phyloP scores from a whole-genome alignment of 306 rosid species.

The Pyrus betulifolia region DNA sequence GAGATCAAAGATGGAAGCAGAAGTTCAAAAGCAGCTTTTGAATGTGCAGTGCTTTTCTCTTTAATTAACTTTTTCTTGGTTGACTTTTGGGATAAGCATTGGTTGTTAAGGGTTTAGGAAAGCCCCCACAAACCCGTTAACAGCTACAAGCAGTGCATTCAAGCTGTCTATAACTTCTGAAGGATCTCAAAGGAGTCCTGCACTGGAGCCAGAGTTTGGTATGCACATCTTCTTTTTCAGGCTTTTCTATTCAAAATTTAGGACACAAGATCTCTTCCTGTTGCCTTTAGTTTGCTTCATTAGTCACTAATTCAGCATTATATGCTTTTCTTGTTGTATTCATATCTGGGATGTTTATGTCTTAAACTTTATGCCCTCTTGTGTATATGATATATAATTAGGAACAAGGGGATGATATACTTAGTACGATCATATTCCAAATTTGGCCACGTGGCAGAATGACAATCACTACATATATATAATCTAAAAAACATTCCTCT shows the following conservation, averaged over 20 bases:
- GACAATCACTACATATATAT: too few relatives aligned
- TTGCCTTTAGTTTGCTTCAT: constrained; percentile 5
- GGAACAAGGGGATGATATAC: background rate
- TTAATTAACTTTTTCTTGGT: background rate
- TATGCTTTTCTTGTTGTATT: background rate
- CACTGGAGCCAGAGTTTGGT: constrained; percentile 3
- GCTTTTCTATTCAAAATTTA: constrained; percentile 8
- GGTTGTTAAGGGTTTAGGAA: constrained; percentile 29
- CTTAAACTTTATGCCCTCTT: background rate
- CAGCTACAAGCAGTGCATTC: constrained; percentile 43
- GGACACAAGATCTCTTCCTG: constrained; percentile 18
- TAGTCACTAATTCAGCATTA: constrained; percentile 13
- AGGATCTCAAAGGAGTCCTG: constrained; percentile 24
- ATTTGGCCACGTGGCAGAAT: too few relatives aligned
- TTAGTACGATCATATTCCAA: background rate
- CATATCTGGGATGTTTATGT: background rate
- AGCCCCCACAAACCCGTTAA: constrained; percentile 9
- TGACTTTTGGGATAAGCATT: constrained; percentile 21
- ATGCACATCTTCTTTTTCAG: background rate
- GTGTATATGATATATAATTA: background rate
- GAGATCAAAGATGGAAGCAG: background rate
- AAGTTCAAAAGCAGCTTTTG: constrained; percentile 30
- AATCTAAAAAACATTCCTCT: too few relatives aligned
- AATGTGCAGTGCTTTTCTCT: background rate
- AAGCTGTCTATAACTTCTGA: constrained; percentile 57